Evolutionary conservation across 441 rosid species (phyloP).

Genomic region (Geranium incanum): DNA sequence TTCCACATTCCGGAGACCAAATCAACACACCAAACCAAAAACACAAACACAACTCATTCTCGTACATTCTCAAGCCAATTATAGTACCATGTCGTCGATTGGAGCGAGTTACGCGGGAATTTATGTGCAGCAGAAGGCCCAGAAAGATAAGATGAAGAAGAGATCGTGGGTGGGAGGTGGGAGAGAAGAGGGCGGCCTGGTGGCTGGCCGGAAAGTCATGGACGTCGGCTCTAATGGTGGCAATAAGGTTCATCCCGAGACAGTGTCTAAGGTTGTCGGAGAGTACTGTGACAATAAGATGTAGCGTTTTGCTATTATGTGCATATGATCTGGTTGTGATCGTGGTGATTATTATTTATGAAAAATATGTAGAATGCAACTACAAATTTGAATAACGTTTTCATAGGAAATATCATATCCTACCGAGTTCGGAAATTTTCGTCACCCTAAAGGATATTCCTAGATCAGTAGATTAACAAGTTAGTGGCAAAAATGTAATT

Average conservation of each 20-base stretch:
- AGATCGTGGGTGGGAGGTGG: neutral
- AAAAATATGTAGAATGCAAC: no score
- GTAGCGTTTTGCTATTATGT: neutral
- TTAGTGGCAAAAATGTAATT: no score
- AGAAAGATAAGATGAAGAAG: neutral
- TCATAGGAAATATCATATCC: no score
- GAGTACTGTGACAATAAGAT: neutral
- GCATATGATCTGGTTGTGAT: neutral
- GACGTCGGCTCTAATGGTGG: neutral
- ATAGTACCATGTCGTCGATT: conserved; percentile 1
- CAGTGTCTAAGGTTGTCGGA: neutral
- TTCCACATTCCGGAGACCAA: neutral
- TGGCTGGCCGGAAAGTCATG: neutral
- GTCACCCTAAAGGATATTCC: no score
- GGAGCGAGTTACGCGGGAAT: conserved; percentile 2
- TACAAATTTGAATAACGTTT: no score
- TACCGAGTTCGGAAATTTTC: no score
- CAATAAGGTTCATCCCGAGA: neutral
- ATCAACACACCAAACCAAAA: neutral
- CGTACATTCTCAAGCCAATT: neutral
- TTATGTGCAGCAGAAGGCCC: neutral
- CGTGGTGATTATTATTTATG: neutral
- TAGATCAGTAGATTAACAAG: no score
- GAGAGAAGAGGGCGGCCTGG: neutral
- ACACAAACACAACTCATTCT: no score